Evolutionary conservation across 805 yeast genomes (phyloP), one percentile per base, ranked within the genome.

Genomic region (Wickerhamiella kurtzmanii): DNA sequence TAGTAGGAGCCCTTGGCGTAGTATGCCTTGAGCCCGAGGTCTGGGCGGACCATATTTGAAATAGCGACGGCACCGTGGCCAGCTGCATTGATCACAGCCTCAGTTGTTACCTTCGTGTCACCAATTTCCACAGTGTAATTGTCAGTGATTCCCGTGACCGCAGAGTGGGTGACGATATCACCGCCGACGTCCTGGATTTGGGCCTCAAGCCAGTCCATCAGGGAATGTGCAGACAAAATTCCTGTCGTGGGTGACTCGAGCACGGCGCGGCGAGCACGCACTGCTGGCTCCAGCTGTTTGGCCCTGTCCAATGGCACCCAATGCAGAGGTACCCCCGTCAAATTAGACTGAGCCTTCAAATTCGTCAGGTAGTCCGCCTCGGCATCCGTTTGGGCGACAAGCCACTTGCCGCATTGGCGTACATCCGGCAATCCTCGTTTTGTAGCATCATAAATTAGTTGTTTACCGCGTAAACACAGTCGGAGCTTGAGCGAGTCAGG

Each of bases 1-100:
- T 73, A 88, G 61, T 88, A 87, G 53, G 79, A 83, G 0, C 96
- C 96, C 62, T 85, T 88, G 11, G 89, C 96, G 60, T 75, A 87
- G 56, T 69, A 75, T 8, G 80, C 74, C 25, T 66, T 67, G 39
- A 75, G 60, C 25, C 80, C 80, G 36, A 83, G 64, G 0, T 75
- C 76, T 1, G 94, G 94, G 1, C 84, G 64, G 13, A 87, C 57
- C 72, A 82, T 55, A 54, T 84, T 83, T 13, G 89, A 73, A 1
- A 87, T 64, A n/a, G 63, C 61, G 4, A 82, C 82, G 1, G 95
- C 94, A 53, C 76, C 70, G 22, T 82, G 66, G 0, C 96, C 96
- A 0, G 92, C 94, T 39, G 83, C 68, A 58, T 88, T 87, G 45
- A 87, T 69, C 2, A 87, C 74, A 41, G 70, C 71, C 21, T 76